Evolutionary conservation across 2,329 filamentous ascomycete species (phyloP), one percentile per base, ranked within the genome.

Genomic region (Stenocarpella maydis): DNA sequence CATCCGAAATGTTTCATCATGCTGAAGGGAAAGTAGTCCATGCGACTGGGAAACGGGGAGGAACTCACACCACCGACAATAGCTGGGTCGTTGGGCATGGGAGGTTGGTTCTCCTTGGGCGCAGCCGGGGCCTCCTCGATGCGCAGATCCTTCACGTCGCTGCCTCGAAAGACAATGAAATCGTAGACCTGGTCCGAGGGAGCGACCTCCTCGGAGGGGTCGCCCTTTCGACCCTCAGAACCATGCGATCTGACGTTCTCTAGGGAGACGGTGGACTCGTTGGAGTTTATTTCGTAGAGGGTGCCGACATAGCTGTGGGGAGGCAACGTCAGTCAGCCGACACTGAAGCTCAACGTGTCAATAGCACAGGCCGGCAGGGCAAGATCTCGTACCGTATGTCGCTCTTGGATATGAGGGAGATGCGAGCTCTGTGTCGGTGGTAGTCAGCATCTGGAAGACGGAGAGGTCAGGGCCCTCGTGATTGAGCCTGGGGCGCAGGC

Each of bases 1-100:
- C 93, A 97, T 97, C 95, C 95, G 94, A 88, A 91, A 93, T 97
- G 84, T 84, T 96, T 97, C 93, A 94, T 97, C 95, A 97, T 89
- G 76, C 76, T 81, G 83, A 73, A 68, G 69, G 58, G 58, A 69
- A 54, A 43, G 49, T 68, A 34, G 55, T 63, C 71, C 73, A 67
- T 69, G 49, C 69, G 71, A 69, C 58, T 69, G 68, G 49, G 65
- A 65, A 67, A 69, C 34, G 21, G 52, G 70, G 37, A 58, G 43
- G n/a, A 39, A 95, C 96, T 94, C 91, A 99, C 96, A 80, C 93
- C 94, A 34, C 64, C 64, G 74, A 99, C 89, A 77, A 99, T 98
- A 66, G 96, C 96, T 77, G 96, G 96, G 82, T 99, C 96, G 83
- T 97, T 92, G 9, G 95, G 95, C 76, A 97, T 89, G 65, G 92